These are phyloP conservation scores for Rhizopogon hawkerae DNA, from an alignment of 1,284 basidiomycete genomes.

Conservation along the genomic window DNA sequence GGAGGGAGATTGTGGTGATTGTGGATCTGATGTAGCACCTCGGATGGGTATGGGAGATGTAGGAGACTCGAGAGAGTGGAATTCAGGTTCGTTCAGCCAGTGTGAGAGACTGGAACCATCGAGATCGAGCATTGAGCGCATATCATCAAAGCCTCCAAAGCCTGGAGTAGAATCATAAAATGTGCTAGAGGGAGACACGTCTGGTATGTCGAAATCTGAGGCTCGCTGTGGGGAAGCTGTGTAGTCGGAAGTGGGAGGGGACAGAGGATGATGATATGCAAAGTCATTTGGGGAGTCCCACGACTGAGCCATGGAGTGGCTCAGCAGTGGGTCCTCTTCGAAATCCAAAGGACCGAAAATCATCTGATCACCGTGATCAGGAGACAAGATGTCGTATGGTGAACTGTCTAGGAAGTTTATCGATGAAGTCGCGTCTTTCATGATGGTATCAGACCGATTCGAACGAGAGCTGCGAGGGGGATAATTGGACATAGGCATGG, in stretches of 20 bases:
- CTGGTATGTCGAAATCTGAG: conserved; percentile 29
- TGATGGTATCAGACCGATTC: conserved; percentile 27
- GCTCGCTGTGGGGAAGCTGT: conserved; percentile 21
- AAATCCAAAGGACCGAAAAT: conserved; percentile 58
- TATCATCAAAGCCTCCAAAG: conserved; percentile 23
- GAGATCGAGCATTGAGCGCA: conserved; percentile 26
- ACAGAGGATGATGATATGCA: conserved; percentile 29
- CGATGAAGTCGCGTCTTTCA: conserved; percentile 36
- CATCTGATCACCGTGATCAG: conserved; percentile 41
- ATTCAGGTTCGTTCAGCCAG: conserved; percentile 52
- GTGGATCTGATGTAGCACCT: conserved; percentile 31
- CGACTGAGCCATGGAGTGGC: conserved; percentile 28
- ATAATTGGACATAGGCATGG: conserved; percentile 35
- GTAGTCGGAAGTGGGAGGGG: conserved; percentile 26
- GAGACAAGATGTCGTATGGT: conserved; percentile 30
- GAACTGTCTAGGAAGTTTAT: conserved; percentile 37
- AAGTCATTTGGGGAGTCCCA: conserved; percentile 41
- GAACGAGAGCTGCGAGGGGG: conserved; percentile 24
- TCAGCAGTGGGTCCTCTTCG: conserved; percentile 40
- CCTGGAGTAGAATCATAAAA: conserved; percentile 22
- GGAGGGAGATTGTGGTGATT: conserved; percentile 28
- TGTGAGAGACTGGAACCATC: conserved; percentile 40
- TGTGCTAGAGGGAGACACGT: conserved; percentile 26
- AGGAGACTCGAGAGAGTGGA: conserved; percentile 34
- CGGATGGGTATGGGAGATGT: conserved; percentile 60